Evolutionary conservation across 164 flowering plant genomes (phyloP), one percentile per base, ranked within the genome.

Genomic region (Umbilicus rupestris): DNA sequence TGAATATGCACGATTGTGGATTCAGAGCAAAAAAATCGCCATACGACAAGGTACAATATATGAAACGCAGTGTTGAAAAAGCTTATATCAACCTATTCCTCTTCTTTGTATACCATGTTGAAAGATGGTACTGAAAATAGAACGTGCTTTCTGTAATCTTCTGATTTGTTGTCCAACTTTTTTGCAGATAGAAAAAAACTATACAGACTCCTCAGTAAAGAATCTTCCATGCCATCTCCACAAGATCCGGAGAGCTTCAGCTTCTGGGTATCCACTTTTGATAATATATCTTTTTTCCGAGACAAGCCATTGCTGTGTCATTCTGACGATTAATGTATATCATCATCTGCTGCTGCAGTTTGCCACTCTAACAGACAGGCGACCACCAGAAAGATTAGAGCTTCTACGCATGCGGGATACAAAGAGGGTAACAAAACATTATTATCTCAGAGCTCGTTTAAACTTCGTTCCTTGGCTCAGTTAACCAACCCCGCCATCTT

Each of bases 171-270:
- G 14, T 0, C 29, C n/a, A n/a, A 55, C 33, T 6, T 55, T 14
- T 55, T 28, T 66, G 62, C 82, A 93, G 98, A 83, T 74, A 70
- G 82, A 78, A 75, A 84, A 73, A 83, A 87, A 66, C 86, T 76
- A 37, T 73, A 76, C 19, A 85, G 75, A 67, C 83, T 82, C 22
- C 79, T 76, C 24, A 81, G 78, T 72, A 78, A 78, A n/a, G 97
- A 94, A 74, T 76, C 72, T 11, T 73, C 84, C 81, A 84, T 88
- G 87, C 97, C 97, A 5, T 62, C 83, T 33, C 71, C 78, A 42
- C 80, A 71, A 63, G 92, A 94, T 79, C 96, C 97, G 20, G 96
- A 94, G 76, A 83, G 82, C 66, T 88, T 91, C 77, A 94, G 99
- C 77, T 94, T 89, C 73, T 91, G 99, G 99, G 99, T 94, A 89